Conservation (phyloP, 768 basidiomycete species). For the Mycena kentingensis region DNA sequence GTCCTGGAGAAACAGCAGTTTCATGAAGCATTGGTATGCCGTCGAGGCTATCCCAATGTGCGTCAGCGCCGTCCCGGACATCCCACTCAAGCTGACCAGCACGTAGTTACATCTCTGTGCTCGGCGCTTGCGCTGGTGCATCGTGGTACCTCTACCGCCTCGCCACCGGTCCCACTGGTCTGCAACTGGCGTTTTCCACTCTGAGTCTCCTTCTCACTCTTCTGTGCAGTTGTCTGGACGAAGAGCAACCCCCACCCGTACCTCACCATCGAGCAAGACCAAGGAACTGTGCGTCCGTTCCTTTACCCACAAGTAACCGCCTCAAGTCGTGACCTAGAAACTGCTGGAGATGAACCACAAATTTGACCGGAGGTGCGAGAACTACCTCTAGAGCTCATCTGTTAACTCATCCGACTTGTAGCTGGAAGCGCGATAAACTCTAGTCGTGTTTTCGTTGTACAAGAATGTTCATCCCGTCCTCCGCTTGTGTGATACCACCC, state of each 20-base stretch:
- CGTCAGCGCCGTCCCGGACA: conserved; percentile 24
- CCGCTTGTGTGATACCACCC: conserved; percentile 10
- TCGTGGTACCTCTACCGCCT: conserved; percentile 60
- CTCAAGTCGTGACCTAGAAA: too few species aligned
- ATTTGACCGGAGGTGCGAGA: conserved; percentile 71
- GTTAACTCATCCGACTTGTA: conserved; percentile 30
- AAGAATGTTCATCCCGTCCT: conserved; percentile 13
- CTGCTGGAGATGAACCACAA: conserved; percentile 68
- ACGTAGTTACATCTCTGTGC: conserved; percentile 52
- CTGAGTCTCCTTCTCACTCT: conserved; percentile 2
- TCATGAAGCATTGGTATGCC: conserved; percentile 74
- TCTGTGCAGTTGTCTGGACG: conserved; percentile 52
- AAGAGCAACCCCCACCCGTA: conserved; percentile 85
- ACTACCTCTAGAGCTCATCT: conserved; percentile 11
- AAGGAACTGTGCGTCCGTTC: too few species aligned
- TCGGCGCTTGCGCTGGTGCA: conserved; percentile 57
- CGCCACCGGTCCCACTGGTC: conserved; percentile 59
- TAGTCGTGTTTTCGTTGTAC: conserved; percentile 38
- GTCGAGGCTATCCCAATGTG: conserved; percentile 65
- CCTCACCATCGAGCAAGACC: conserved; percentile 75
- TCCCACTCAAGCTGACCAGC: conserved; percentile 1
- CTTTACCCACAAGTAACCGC: too few species aligned
- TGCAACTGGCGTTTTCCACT: conserved; percentile 29
- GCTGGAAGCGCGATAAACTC: conserved; percentile 77
- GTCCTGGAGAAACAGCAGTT: conserved; percentile 23